phyloP scores from a whole-genome alignment of 768 basidiomycete species.

The Collybia sordida region DNA sequence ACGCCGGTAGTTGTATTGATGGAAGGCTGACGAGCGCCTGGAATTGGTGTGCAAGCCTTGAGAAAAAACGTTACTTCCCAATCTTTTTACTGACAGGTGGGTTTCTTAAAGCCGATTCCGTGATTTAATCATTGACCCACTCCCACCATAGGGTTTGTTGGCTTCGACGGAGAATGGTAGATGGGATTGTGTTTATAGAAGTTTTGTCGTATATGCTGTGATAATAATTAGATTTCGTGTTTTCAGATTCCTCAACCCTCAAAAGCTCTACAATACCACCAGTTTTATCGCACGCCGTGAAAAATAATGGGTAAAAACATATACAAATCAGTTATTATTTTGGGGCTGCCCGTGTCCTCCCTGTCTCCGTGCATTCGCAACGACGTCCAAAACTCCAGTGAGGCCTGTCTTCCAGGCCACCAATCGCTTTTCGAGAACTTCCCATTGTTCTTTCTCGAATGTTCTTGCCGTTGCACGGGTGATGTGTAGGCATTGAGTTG shows the following conservation, averaged over 20 bases:
- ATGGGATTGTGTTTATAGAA: not conserved
- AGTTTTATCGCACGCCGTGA: no score
- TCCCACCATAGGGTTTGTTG: conserved; percentile 61
- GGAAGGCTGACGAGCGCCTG: conserved; percentile 86
- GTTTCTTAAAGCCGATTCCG: conserved; percentile 18
- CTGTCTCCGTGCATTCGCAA: conserved; percentile 54
- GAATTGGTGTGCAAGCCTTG: conserved; percentile 87
- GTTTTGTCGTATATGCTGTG: conserved; percentile 2
- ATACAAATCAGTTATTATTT: conserved; percentile 11
- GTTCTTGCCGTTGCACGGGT: conserved; percentile 71
- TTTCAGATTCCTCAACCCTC: not conserved
- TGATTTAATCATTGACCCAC: conserved; percentile 2
- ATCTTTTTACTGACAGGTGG: conserved; percentile 75
- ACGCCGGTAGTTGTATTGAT: conserved; percentile 84
- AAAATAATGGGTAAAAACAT: not conserved
- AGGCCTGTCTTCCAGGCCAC: conserved; percentile 78
- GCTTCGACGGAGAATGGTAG: conserved; percentile 86
- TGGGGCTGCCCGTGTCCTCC: conserved; percentile 30
- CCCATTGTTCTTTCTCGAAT: conserved; percentile 82
- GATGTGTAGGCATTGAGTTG: conserved; percentile 69
- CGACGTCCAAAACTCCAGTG: conserved; percentile 66
- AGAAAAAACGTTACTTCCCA: conserved; percentile 85
- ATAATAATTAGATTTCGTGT: conserved; percentile 2
- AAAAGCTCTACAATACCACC: not conserved
- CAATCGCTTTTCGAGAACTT: conserved; percentile 69